Evolutionary conservation across 305 asterid genomes (phyloP).

Genomic region (Fraxinus sp.): DNA sequence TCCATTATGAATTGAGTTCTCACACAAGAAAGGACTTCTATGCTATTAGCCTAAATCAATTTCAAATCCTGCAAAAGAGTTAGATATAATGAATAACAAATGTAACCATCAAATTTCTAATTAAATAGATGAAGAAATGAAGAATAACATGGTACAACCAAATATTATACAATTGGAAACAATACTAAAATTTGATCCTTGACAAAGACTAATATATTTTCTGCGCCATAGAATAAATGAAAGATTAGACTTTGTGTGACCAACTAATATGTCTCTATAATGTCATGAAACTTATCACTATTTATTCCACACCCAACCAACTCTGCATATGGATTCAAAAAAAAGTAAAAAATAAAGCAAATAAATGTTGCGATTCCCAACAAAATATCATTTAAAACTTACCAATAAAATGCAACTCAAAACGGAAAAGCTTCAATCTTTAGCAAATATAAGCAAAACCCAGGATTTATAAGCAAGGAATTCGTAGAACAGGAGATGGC

Average conservation of each 20-base stretch:
- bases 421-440: slow-evolving; percentile 9
- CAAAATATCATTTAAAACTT: neutral
- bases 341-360: neutral
- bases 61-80: slow-evolving; percentile 25
- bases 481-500: slow-evolving; percentile 27
- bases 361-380: neutral
- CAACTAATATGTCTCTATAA: slow-evolving; percentile 6
- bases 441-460: slow-evolving; percentile 20
- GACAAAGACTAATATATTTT: neutral
- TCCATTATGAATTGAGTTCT: slow-evolving; percentile 33
- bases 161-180: slow-evolving; percentile 19
- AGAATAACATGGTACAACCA: neutral
- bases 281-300: neutral
- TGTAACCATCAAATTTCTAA: neutral
- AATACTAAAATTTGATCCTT: neutral
- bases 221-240: neutral
- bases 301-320: slow-evolving; percentile 26
- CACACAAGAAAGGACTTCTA: slow-evolving; percentile 7
- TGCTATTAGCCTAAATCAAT: slow-evolving; percentile 15
- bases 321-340: neutral
- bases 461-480: slow-evolving; percentile 18
- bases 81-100: slow-evolving; percentile 13
- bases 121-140: neutral
- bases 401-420: neutral
- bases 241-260: neutral